phyloP scores from a whole-genome alignment of 108 stramenopile genomes.

The Nitzschia inconspicua region DNA sequence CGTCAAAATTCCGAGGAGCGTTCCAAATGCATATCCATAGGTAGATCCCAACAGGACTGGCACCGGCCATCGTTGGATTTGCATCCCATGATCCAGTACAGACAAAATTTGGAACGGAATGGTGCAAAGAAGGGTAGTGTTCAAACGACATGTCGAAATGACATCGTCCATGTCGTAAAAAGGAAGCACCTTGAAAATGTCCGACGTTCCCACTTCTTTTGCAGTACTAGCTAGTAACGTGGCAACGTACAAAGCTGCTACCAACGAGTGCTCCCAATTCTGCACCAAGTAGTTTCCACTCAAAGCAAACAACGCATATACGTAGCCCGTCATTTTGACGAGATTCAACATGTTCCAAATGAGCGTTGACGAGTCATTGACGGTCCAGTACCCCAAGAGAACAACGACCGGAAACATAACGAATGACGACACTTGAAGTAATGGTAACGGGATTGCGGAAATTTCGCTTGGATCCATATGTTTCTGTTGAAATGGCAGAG shows the following conservation, averaged over 20 bases:
- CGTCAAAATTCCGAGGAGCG: slow-evolving; percentile 15
- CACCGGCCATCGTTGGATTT: slow-evolving; percentile 70
- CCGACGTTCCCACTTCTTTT: neutral
- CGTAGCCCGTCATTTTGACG: slow-evolving; percentile 12
- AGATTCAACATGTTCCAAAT: slow-evolving; percentile 11
- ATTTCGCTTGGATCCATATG: slow-evolving; percentile 35
- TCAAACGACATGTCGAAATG: slow-evolving; percentile 15
- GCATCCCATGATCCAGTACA: slow-evolving; percentile 59
- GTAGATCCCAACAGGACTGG: slow-evolving; percentile 57
- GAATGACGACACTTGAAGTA: slow-evolving; percentile 8
- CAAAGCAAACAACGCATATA: slow-evolving; percentile 22
- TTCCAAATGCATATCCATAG: slow-evolving; percentile 42
- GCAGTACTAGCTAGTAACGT: slow-evolving; percentile 15
- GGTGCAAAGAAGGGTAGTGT: slow-evolving; percentile 19
- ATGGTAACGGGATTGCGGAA: slow-evolving; percentile 9
- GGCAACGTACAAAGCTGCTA: slow-evolving; percentile 19
- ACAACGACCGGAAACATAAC: slow-evolving; percentile 14
- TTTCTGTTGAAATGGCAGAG: slow-evolving; percentile 2
- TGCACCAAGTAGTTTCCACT: slow-evolving; percentile 17
- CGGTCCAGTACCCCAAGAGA: slow-evolving; percentile 5
- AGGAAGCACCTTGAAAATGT: slow-evolving; percentile 21
- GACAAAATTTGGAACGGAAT: slow-evolving; percentile 44
- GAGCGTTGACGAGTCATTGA: neutral
- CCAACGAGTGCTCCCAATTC: slow-evolving; percentile 16
- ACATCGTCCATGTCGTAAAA: slow-evolving; percentile 23